These are phyloP conservation scores for Elsinoe necatrix DNA, from an alignment of 2,329 filamentous ascomycete species.

Conservation along the genomic window DNA sequence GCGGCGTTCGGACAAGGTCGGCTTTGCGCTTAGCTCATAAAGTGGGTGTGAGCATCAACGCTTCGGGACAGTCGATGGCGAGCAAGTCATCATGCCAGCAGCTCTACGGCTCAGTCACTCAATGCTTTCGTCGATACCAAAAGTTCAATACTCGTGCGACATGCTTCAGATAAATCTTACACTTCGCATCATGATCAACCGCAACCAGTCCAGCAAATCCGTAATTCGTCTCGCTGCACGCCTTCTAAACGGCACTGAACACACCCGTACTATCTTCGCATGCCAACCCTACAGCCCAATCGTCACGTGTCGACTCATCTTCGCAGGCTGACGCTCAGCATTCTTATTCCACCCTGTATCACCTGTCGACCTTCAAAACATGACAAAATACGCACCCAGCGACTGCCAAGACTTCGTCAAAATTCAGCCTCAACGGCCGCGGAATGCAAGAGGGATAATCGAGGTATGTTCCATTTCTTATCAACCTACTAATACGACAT, in stretches of 20 bases:
- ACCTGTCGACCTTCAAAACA: too few relatives aligned
- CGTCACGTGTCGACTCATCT: not conserved
- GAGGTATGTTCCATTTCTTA: not conserved
- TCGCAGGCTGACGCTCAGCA: not conserved
- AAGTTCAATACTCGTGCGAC: constrained; percentile 15
- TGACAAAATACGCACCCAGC: not conserved
- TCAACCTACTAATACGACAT: too few relatives aligned
- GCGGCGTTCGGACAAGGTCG: constrained; percentile 2
- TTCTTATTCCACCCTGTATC: not conserved
- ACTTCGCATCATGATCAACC: constrained; percentile 10
- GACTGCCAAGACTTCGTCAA: not conserved
- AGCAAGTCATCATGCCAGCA: constrained; percentile 5
- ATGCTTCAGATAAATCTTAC: constrained; percentile 12
- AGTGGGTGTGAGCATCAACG: constrained; percentile 1
- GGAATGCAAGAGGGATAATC: not conserved
- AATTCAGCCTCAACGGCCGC: not conserved
- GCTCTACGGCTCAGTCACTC: constrained; percentile 5
- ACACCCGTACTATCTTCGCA: constrained; percentile 1
- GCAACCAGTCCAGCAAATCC: not conserved
- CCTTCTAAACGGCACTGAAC: constrained; percentile 5
- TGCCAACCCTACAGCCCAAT: not conserved
- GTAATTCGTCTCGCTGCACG: constrained; percentile 7
- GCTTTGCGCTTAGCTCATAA: constrained; percentile 4
- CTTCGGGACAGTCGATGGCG: constrained; percentile 7
- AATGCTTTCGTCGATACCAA: constrained; percentile 14